phyloP scores from a whole-genome alignment of 495 filamentous ascomycete genomes.

The Penicillium alfredii region DNA sequence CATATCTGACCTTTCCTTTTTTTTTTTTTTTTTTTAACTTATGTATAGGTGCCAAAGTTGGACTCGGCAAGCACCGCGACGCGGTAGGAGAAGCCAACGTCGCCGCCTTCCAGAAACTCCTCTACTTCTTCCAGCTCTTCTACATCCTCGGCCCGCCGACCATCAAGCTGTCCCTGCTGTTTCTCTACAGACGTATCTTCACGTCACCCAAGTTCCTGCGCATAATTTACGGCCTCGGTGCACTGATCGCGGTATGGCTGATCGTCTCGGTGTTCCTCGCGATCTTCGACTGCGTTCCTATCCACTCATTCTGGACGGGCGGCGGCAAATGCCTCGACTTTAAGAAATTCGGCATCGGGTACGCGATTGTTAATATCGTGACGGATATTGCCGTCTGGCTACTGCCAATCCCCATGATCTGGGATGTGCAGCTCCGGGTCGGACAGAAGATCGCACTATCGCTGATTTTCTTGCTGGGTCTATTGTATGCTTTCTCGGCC shows the following conservation, averaged over 20 bases:
- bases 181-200: slow-evolving; percentile 5
- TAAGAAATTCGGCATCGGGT: slow-evolving; percentile 8
- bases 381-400: slow-evolving; percentile 36
- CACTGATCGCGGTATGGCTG: slow-evolving; percentile 3
- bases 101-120: slow-evolving; percentile 2
- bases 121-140: slow-evolving; percentile 10
- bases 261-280: slow-evolving; percentile 8
- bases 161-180: slow-evolving; percentile 7
- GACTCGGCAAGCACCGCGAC: slow-evolving; percentile 4
- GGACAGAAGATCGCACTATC: slow-evolving; percentile 30
- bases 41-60: slow-evolving; percentile 1
- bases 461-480: slow-evolving; percentile 33
- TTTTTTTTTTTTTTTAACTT: no score
- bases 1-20: no score
- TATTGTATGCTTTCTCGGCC: slow-evolving; percentile 30
- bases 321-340: slow-evolving; percentile 9
- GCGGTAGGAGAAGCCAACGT: neutral
- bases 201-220: neutral
- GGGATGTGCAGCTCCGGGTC: slow-evolving; percentile 27
- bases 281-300: slow-evolving; percentile 10
- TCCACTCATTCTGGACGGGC: slow-evolving; percentile 11
- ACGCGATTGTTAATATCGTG: slow-evolving; percentile 20
- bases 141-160: slow-evolving; percentile 7
- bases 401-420: slow-evolving; percentile 35
- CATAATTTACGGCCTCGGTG: slow-evolving; percentile 2